Evolutionary conservation across 306 rosid species (phyloP).

Genomic region (Prunus mume): DNA sequence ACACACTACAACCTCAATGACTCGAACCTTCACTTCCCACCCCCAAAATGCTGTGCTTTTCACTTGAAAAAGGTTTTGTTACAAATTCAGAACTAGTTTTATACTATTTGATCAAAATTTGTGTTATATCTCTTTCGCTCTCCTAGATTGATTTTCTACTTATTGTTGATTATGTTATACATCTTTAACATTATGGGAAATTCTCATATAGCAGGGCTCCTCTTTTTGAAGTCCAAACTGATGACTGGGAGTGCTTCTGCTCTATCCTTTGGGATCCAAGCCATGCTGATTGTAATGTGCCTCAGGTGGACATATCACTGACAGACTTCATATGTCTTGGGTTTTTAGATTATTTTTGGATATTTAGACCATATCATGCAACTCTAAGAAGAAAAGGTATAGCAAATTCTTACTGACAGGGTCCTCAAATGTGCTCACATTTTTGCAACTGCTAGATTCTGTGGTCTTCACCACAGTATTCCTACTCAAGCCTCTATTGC

Average conservation of each 20-base stretch:
- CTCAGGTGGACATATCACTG: slow-evolving; percentile 41
- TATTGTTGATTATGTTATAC: not conserved
- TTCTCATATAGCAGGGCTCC: slow-evolving; percentile 42
- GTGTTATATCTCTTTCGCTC: not conserved
- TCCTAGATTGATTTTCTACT: not conserved
- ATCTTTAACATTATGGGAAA: slow-evolving; percentile 10
- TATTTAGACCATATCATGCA: not conserved
- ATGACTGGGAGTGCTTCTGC: slow-evolving; percentile 58
- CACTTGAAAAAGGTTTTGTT: not conserved
- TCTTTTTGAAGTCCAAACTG: slow-evolving; percentile 49
- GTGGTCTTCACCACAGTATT: not conserved
- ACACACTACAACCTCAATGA: not conserved
- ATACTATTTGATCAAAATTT: not conserved
- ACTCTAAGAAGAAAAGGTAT: not conserved
- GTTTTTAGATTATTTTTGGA: not conserved
- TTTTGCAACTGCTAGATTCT: not conserved
- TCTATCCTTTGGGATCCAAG: slow-evolving; percentile 46
- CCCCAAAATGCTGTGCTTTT: not conserved
- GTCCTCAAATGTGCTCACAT: not conserved
- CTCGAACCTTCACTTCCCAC: not conserved
- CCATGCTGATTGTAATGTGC: slow-evolving; percentile 52
- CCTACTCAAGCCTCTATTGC: not conserved
- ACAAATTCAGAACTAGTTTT: not conserved
- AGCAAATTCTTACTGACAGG: not conserved
- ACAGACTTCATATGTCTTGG: not conserved